Evolutionary conservation across 306 rosid genomes (phyloP), one percentile per base, ranked within the genome.

Genomic region (Cajanus cajan): DNA sequence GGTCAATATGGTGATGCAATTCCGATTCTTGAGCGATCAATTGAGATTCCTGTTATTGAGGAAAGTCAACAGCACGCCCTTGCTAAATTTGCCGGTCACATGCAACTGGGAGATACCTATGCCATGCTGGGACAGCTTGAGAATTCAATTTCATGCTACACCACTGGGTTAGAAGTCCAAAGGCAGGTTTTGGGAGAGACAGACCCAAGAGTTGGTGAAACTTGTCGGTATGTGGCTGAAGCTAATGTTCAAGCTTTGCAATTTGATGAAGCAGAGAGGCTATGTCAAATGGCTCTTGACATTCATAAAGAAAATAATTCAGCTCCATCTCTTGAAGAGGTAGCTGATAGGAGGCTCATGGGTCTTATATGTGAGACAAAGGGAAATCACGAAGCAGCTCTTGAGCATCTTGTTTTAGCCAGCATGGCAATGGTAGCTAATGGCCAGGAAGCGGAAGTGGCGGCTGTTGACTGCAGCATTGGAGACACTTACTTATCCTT

Each of bases 291-390:
- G 93, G 98, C 99, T 51, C 94, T 96, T 24, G 91, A 91, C 81
- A 90, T 86, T 89, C 99, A 96, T 75, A 89, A 69, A 82, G 87
- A 87, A 78, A 91, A 88, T 78, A 86, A 86, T 66, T 84, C 91
- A 16, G 89, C 92, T 37, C 91, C 90, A 44, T 88, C 97, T 71
- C 79, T 93, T 25, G 98, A 96, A 84, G 99, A 96, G 86, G 97
- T 97, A 57, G 96, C 97, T 15, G 98, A 96, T 85, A 87, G 98
- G 87, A 91, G 99, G 90, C 90, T 96, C 70, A 96, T 96, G 98
- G 99, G 97, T 78, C 98, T 96, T 68, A 93, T 96, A 79, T 93
- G 90, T 66, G 98, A 96, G 68, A 91, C 94, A 70, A 90, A 87
- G 78, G 98, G 98, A 67, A 90, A 93, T 61, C 96, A 96, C 21